A percentile compares a stretch with the other conserved stretches of the same genome.
These are phyloP conservation scores for Psilocybe subaeruginosa DNA, from an alignment of 768 basidiomycete species.

Conservation along the genomic window DNA sequence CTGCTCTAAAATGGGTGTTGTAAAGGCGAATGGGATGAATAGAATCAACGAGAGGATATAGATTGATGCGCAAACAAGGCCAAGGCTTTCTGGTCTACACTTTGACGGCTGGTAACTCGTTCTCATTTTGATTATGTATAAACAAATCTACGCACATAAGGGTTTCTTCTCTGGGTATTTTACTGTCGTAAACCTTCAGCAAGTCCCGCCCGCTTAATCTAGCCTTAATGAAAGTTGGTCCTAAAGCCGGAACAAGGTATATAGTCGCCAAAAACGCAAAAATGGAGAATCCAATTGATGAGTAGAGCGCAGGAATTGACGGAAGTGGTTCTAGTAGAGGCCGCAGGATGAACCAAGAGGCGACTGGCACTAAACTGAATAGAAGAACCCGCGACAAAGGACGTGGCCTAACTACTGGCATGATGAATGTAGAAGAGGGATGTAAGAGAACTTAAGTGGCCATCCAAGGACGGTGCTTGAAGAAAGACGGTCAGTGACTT, in stretches of 20 bases:
- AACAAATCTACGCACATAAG: slow-evolving; percentile 9
- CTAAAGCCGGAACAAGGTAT: slow-evolving; percentile 82
- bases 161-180: slow-evolving; percentile 64
- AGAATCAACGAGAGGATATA: slow-evolving; percentile 88
- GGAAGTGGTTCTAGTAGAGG: slow-evolving; percentile 74
- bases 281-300: slow-evolving; percentile 81
- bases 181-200: slow-evolving; percentile 76
- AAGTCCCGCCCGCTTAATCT: slow-evolving; percentile 87
- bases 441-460: not conserved
- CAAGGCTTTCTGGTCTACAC: slow-evolving; percentile 90
- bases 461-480: not conserved
- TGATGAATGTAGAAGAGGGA: slow-evolving; percentile 1
- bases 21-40: slow-evolving; percentile 96
- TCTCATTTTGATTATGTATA: not conserved
- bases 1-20: slow-evolving; percentile 60
- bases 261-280: slow-evolving; percentile 79
- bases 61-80: slow-evolving; percentile 86
- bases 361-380: slow-evolving; percentile 65
- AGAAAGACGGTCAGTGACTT: too few species aligned
- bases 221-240: slow-evolving; percentile 77
- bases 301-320: slow-evolving; percentile 72
- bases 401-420: slow-evolving; percentile 42
- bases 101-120: slow-evolving; percentile 7
- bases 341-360: slow-evolving; percentile 72
- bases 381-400: slow-evolving; percentile 57